Conservation (phyloP, 257 asterid genomes). For the Scutellaria minor region DNA sequence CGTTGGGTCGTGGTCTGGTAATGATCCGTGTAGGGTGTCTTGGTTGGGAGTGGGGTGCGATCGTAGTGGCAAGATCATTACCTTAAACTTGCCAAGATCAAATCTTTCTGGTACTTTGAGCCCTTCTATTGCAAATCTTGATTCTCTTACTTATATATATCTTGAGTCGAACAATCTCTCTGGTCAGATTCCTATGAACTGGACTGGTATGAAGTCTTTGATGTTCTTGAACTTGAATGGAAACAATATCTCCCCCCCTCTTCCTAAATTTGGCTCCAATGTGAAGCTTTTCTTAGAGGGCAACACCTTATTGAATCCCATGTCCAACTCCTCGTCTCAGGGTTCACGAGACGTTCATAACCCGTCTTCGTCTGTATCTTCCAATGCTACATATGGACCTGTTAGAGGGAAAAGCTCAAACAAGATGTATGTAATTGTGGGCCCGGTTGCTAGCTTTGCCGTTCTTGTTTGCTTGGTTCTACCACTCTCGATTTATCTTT, state of each 20-base stretch:
- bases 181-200: slow-evolving; percentile 62
- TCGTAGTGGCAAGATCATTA: slow-evolving; percentile 44
- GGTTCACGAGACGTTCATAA: slow-evolving; percentile 35
- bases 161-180: slow-evolving; percentile 69
- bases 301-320: slow-evolving; percentile 51
- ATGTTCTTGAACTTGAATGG: slow-evolving; percentile 60
- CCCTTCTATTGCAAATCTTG: slow-evolving; percentile 67
- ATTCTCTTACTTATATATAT: slow-evolving; percentile 57
- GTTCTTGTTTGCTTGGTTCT: slow-evolving; percentile 51
- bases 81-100: slow-evolving; percentile 59
- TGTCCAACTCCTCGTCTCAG: slow-evolving; percentile 40
- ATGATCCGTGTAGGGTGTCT: slow-evolving; percentile 59
- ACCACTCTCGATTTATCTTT: slow-evolving; percentile 55
- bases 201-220: slow-evolving; percentile 71
- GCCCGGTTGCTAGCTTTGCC: slow-evolving; percentile 56
- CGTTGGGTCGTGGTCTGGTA: slow-evolving; percentile 78
- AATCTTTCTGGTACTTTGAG: slow-evolving; percentile 74
- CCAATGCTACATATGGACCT: slow-evolving; percentile 32
- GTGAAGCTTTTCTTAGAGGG: slow-evolving; percentile 59
- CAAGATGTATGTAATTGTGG: slow-evolving; percentile 53
- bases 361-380: slow-evolving; percentile 33
- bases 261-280: slow-evolving; percentile 54
- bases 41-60: slow-evolving; percentile 85
- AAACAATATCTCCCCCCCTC: slow-evolving; percentile 73
- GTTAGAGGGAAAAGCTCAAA: slow-evolving; percentile 38